Conservation (phyloP, 1,139 yeast genomes). For the Saccharomycopsis phalli region DNA sequence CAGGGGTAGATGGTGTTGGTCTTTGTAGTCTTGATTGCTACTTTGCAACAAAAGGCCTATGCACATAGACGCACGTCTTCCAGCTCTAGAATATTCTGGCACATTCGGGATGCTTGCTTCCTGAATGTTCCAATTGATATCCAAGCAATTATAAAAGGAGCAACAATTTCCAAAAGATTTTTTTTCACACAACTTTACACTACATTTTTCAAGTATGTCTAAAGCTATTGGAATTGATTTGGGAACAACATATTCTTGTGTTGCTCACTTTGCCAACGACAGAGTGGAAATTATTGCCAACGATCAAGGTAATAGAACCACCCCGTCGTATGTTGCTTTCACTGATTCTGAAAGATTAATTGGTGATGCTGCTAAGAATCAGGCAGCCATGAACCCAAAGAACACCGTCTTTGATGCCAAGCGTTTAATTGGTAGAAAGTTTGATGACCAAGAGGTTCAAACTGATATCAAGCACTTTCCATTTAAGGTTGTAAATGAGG, state of each 20-base stretch:
- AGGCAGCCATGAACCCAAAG: slow-evolving; percentile 72
- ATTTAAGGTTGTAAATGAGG: slow-evolving; percentile 55
- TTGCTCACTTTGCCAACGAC: slow-evolving; percentile 65
- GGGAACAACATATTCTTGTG: slow-evolving; percentile 81
- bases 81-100: background rate
- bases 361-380: slow-evolving; percentile 93
- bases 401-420: slow-evolving; percentile 82
- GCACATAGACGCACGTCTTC: too few species aligned
- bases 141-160: background rate
- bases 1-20: too few species aligned
- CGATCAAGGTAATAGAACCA: slow-evolving; percentile 93
- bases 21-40: too few species aligned
- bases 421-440: slow-evolving; percentile 78
- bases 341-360: slow-evolving; percentile 79
- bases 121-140: background rate
- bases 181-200: background rate
- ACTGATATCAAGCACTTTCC: slow-evolving; percentile 80
- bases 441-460: slow-evolving; percentile 66
- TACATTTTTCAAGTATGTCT: slow-evolving; percentile 32
- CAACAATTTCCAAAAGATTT: background rate
- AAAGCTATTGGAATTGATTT: slow-evolving; percentile 78
- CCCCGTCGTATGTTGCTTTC: slow-evolving; percentile 86
- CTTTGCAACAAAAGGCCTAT: too few species aligned
- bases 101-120: background rate
- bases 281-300: slow-evolving; percentile 87